Conservation (phyloP, 768 basidiomycete species). For the Dioszegia crocea region DNA sequence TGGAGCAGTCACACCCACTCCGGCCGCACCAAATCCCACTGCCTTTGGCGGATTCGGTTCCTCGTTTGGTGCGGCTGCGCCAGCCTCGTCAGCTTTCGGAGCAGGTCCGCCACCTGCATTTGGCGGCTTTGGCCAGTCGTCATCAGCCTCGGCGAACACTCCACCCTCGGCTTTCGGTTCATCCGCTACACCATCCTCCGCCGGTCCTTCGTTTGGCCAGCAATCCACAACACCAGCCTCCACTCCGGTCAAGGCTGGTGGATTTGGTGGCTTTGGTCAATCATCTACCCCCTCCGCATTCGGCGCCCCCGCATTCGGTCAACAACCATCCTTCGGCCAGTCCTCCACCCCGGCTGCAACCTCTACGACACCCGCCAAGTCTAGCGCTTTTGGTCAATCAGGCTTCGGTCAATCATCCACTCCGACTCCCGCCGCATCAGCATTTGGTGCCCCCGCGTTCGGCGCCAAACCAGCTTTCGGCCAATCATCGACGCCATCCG, state of each 20-base stretch:
- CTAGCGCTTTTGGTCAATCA: constrained; percentile 33
- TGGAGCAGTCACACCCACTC: background rate
- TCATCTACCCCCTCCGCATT: constrained; percentile 10
- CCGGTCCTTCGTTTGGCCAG: constrained; percentile 50
- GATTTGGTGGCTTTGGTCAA: constrained; percentile 24
- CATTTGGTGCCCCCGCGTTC: constrained; percentile 9
- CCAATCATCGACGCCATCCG: constrained; percentile 33
- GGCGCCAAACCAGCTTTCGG: constrained; percentile 17
- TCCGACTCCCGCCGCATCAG: constrained; percentile 15
- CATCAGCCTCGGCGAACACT: constrained; percentile 11
- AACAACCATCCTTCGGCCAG: constrained; percentile 23
- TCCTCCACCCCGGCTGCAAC: constrained; percentile 19
- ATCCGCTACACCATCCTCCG: constrained; percentile 22
- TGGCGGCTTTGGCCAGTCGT: constrained; percentile 20
- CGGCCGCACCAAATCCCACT: constrained; percentile 4
- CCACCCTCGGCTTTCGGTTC: constrained; percentile 20
- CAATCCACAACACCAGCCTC: constrained; percentile 27
- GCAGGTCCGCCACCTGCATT: too few species aligned
- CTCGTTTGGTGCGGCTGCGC: constrained; percentile 18
- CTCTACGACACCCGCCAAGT: constrained; percentile 16
- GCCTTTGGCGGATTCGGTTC: constrained; percentile 1
- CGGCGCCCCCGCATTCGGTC: constrained; percentile 50
- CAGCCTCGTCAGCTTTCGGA: constrained; percentile 12
- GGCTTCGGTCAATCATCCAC: constrained; percentile 50
- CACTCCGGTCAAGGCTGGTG: constrained; percentile 4